Percentiles rank a stretch among this genome's conserved stretches.
Conservation (phyloP, 2,329 filamentous ascomycete genomes). For the Xylariales sp. region DNA sequence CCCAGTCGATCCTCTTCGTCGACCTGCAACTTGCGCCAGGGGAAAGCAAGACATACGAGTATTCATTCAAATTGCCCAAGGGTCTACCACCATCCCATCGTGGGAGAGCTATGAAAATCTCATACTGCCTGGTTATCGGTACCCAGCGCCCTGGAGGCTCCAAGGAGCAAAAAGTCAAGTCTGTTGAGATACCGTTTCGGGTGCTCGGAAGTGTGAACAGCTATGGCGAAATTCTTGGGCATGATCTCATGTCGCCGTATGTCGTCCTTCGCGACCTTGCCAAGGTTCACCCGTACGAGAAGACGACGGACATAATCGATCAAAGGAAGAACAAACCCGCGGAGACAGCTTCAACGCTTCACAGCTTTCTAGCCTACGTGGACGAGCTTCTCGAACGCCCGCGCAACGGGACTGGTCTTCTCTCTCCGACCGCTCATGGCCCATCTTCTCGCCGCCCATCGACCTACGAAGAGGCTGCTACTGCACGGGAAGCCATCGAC, state of each 20-base stretch:
- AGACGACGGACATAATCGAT: slow-evolving; percentile 16
- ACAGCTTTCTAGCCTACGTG: slow-evolving; percentile 73
- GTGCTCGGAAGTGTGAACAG: slow-evolving; percentile 90
- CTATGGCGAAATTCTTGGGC: slow-evolving; percentile 81
- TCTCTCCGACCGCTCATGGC: slow-evolving; percentile 67
- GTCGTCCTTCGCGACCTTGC: slow-evolving; percentile 84
- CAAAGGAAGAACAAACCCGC: slow-evolving; percentile 20
- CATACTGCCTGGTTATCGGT: slow-evolving; percentile 85
- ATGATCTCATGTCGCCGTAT: slow-evolving; percentile 93
- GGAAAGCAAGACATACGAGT: slow-evolving; percentile 83
- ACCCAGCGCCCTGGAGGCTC: slow-evolving; percentile 79
- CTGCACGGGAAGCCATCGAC: slow-evolving; percentile 82
- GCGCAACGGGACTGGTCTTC: slow-evolving; percentile 54
- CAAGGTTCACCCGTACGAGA: slow-evolving; percentile 51
- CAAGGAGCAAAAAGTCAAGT: slow-evolving; percentile 77
- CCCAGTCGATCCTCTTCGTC: slow-evolving; percentile 93
- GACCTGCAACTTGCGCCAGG: slow-evolving; percentile 83
- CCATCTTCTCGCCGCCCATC: slow-evolving; percentile 52
- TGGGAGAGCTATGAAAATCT: slow-evolving; percentile 90
- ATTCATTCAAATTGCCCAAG: slow-evolving; percentile 78
- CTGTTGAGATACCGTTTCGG: slow-evolving; percentile 89
- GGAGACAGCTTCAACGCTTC: slow-evolving; percentile 36
- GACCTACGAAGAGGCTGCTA: slow-evolving; percentile 50
- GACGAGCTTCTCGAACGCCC: slow-evolving; percentile 66
- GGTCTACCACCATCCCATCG: slow-evolving; percentile 89